A percentile compares a stretch with the other conserved stretches of the same genome.
These are phyloP conservation scores for Debaryomyces psychrophilus DNA, from an alignment of 1,139 yeast genomes.

Conservation along the genomic window DNA sequence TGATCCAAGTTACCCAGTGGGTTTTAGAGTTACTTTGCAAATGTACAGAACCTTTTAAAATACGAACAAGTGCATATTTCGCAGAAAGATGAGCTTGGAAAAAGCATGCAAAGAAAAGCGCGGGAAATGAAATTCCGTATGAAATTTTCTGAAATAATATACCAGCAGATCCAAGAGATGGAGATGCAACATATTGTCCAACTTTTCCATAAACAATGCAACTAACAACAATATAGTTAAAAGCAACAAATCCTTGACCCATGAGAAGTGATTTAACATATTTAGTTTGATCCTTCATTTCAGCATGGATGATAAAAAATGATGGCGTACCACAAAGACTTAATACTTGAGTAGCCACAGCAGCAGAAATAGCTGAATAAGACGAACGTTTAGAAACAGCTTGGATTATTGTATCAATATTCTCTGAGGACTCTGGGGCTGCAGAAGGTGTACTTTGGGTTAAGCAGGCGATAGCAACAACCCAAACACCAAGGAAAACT, in stretches of 20 bases:
- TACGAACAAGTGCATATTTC: conserved; percentile 18
- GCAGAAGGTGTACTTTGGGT: conserved; percentile 16
- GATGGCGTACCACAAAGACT: conserved; percentile 17
- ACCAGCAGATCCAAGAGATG: conserved; percentile 19
- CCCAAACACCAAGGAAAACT: conserved; percentile 15
- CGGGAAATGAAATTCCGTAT: conserved; percentile 17
- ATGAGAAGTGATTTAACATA: conserved; percentile 14
- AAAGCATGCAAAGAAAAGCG: conserved; percentile 14
- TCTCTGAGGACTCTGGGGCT: conserved; percentile 10
- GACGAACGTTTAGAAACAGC: conserved; percentile 12
- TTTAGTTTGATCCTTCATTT: conserved; percentile 16
- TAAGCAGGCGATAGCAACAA: conserved; percentile 14
- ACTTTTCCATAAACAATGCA: conserved; percentile 16
- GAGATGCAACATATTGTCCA: conserved; percentile 17
- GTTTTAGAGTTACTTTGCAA: conserved; percentile 16
- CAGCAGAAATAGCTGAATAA: conserved; percentile 14
- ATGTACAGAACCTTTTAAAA: conserved; percentile 15
- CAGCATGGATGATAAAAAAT: conserved; percentile 17
- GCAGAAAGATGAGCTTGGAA: conserved; percentile 17
- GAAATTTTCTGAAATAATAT: conserved; percentile 13
- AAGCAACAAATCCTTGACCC: conserved; percentile 17
- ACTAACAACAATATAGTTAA: conserved; percentile 15
- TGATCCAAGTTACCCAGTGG: conserved; percentile 17
- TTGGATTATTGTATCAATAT: conserved; percentile 12
- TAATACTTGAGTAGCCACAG: conserved; percentile 16